These are phyloP conservation scores for Calonectria pauciramosa DNA, from an alignment of 2,329 filamentous ascomycete species.

Conservation along the genomic window DNA sequence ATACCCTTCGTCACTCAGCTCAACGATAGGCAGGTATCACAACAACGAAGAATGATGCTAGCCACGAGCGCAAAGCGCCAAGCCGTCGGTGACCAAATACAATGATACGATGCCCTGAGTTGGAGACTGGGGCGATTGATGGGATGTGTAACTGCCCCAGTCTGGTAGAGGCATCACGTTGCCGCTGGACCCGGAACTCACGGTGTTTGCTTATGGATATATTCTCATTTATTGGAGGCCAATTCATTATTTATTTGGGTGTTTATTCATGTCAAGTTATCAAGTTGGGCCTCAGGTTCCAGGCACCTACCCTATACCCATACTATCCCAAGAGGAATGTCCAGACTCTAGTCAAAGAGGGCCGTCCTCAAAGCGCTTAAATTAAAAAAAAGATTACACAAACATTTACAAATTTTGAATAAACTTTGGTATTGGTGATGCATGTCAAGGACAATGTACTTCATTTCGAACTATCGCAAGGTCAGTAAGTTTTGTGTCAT, in stretches of 20 bases:
- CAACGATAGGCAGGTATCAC: not conserved
- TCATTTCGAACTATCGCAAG: not conserved
- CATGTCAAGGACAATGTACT: not conserved
- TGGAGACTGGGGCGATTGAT: not conserved
- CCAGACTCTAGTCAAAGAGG: not conserved
- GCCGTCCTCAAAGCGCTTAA: not conserved
- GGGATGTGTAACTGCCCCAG: not conserved
- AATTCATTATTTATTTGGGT: not conserved
- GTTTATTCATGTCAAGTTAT: not conserved
- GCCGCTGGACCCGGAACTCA: not conserved
- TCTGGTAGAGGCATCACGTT: not conserved
- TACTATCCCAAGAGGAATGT: not conserved
- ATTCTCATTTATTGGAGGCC: not conserved
- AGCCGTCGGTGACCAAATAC: not conserved
- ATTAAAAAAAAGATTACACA: not conserved
- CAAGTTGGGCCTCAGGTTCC: not conserved
- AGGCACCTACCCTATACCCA: not conserved
- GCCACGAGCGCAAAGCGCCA: not conserved
- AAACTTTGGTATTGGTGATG: not conserved
- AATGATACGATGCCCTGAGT: not conserved
- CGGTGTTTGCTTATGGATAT: not conserved
- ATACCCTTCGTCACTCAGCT: slow-evolving; percentile 6
- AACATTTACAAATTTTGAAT: not conserved
- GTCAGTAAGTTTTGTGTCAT: not conserved
- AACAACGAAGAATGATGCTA: not conserved